Conservation (phyloP, 2,329 filamentous ascomycete genomes). For the Diatrype stigma region DNA sequence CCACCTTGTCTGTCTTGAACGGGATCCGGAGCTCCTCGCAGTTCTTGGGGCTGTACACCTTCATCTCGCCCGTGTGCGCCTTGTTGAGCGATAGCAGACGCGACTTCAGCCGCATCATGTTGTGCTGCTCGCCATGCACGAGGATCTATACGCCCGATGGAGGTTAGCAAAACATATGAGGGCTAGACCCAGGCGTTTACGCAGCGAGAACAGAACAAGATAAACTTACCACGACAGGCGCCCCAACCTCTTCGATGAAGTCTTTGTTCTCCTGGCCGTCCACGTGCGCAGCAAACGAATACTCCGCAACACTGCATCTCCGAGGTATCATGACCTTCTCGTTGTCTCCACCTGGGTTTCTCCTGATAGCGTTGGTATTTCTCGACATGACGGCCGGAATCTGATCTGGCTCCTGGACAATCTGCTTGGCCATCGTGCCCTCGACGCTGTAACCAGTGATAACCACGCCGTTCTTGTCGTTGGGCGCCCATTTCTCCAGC, state of each 20-base stretch:
- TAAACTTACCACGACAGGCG: constrained; percentile 80
- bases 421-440: constrained; percentile 95
- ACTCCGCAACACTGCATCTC: constrained; percentile 89
- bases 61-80: constrained; percentile 74
- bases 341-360: constrained; percentile 63
- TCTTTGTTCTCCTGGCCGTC: constrained; percentile 94
- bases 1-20: constrained; percentile 91
- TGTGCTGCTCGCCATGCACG: constrained; percentile 94
- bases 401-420: constrained; percentile 90
- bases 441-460: constrained; percentile 99
- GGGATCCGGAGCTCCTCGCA: constrained; percentile 93
- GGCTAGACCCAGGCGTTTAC: too few species aligned
- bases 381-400: constrained; percentile 92
- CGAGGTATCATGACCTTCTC: constrained; percentile 89
- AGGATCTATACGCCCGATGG: constrained; percentile 60
- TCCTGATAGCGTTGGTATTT: constrained; percentile 58
- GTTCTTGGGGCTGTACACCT: constrained; percentile 91
- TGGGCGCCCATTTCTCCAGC: constrained; percentile 92
- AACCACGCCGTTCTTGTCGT: constrained; percentile 94
- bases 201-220: too few species aligned
- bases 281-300: constrained; percentile 93
- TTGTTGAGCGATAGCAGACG: constrained; percentile 90
- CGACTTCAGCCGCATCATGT: constrained; percentile 96
- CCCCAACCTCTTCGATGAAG: constrained; percentile 91
- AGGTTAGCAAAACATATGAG: constrained; percentile 17